These are phyloP conservation scores for Colletotrichum incanum DNA, from an alignment of 2,329 filamentous ascomycete species.

Conservation along the genomic window DNA sequence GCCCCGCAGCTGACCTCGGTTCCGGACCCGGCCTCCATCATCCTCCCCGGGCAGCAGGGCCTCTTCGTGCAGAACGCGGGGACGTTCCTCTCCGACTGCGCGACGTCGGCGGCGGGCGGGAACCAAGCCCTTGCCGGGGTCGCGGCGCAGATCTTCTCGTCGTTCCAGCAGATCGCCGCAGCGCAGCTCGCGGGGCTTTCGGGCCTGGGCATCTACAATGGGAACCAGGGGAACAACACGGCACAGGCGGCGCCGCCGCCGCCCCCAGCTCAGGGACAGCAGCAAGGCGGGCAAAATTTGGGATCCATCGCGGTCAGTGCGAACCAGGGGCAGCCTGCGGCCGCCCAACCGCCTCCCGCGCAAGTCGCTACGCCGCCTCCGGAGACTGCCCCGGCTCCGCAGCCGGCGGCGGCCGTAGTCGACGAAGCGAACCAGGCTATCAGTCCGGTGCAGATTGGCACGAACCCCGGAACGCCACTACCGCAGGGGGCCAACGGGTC, in stretches of 20 bases:
- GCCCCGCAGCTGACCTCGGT: slow-evolving; percentile 53
- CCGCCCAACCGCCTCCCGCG: slow-evolving; percentile 22
- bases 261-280: not conserved
- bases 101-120: slow-evolving; percentile 46
- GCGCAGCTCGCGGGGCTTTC: slow-evolving; percentile 48
- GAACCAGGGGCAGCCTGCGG: not conserved
- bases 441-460: too few species aligned
- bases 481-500: slow-evolving; percentile 15
- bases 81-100: slow-evolving; percentile 53
- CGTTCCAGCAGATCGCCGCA: slow-evolving; percentile 50
- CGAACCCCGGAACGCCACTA: not conserved
- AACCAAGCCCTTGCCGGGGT: slow-evolving; percentile 29
- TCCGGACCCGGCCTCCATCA: slow-evolving; percentile 57
- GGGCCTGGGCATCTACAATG: slow-evolving; percentile 35
- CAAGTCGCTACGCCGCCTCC: slow-evolving; percentile 12
- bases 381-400: slow-evolving; percentile 7
- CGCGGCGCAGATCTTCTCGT: slow-evolving; percentile 46
- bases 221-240: slow-evolving; percentile 15
- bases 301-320: too few species aligned
- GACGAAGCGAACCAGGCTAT: slow-evolving; percentile 18
- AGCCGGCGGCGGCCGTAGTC: slow-evolving; percentile 16
- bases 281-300: too few species aligned
- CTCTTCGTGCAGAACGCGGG: slow-evolving; percentile 55
- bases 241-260: slow-evolving; percentile 3
- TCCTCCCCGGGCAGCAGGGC: slow-evolving; percentile 51